phyloP scores from a whole-genome alignment of 441 rosid species.

The Biscutella auriculata region DNA sequence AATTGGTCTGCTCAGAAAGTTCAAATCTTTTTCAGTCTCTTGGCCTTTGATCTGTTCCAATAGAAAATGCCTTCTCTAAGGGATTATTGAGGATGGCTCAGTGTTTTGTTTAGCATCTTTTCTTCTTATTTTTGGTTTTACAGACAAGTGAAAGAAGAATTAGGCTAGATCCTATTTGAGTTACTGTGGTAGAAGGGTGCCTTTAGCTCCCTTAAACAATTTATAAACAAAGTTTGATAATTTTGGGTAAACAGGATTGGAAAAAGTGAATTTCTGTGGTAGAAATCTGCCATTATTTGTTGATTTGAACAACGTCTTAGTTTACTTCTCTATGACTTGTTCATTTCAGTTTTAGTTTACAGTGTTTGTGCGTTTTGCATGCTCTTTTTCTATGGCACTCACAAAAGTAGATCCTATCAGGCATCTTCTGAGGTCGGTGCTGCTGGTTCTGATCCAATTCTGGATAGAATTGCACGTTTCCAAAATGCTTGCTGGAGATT shows the following conservation, averaged over 20 bases:
- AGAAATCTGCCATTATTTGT: not conserved
- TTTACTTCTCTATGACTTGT: not conserved
- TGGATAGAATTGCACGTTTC: conserved; percentile 42
- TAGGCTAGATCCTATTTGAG: no score
- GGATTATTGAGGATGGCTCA: not conserved
- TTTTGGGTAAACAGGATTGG: not conserved
- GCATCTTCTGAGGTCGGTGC: conserved; percentile 68
- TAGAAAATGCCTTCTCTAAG: not conserved
- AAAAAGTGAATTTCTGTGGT: not conserved
- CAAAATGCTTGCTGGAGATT: conserved; percentile 94
- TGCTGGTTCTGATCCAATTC: conserved; percentile 64
- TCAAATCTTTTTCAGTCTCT: not conserved
- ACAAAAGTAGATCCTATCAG: conserved; percentile 38
- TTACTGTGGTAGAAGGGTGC: not conserved
- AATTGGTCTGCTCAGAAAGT: not conserved
- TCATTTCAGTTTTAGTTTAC: conserved; percentile 1
- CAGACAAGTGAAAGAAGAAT: no score
- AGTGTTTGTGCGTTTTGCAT: not conserved
- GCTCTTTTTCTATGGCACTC: conserved; percentile 7
- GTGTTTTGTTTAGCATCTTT: no score
- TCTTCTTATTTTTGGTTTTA: no score
- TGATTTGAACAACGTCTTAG: not conserved
- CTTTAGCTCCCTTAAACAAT: not conserved
- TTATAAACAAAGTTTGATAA: not conserved
- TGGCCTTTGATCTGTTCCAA: not conserved